These are phyloP conservation scores for Ascochyta koolunga DNA, from an alignment of 2,329 filamentous ascomycete genomes.

Conservation along the genomic window DNA sequence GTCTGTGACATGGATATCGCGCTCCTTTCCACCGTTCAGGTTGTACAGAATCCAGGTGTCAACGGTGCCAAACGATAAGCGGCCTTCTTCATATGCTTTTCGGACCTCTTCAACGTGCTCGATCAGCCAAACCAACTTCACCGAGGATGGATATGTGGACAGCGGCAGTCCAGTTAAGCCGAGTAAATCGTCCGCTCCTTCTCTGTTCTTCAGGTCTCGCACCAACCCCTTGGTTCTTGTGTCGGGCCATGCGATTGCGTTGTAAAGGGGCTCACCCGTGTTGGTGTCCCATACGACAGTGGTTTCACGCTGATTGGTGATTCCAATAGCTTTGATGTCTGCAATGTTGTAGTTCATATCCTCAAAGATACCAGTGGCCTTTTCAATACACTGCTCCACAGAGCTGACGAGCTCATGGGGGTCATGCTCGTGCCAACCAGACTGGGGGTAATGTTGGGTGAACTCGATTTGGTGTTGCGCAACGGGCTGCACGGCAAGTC, in stretches of 20 bases:
- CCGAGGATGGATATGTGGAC: constrained; percentile 85
- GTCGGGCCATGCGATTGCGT: constrained; percentile 87
- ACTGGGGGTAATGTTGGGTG: constrained; percentile 80
- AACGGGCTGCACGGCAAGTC: constrained; percentile 60
- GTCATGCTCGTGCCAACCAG: constrained; percentile 92
- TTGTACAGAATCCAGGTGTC: constrained; percentile 88
- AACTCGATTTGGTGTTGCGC: constrained; percentile 88
- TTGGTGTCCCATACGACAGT: constrained; percentile 82
- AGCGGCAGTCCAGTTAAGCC: constrained; percentile 80
- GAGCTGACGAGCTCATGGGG: constrained; percentile 76
- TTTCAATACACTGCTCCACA: constrained; percentile 79
- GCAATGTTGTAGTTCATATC: constrained; percentile 69
- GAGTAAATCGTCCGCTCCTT: constrained; percentile 71
- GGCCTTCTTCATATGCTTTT: constrained; percentile 75
- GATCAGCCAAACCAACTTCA: constrained; percentile 85
- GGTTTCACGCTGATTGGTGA: constrained; percentile 91
- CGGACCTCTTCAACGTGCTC: constrained; percentile 72
- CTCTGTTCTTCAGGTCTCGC: constrained; percentile 72
- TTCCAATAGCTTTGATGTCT: constrained; percentile 78
- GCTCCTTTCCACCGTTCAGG: constrained; percentile 74
- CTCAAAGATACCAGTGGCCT: constrained; percentile 73
- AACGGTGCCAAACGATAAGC: constrained; percentile 83
- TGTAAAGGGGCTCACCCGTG: constrained; percentile 80
- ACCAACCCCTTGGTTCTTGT: constrained; percentile 79
- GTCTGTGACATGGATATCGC: constrained; percentile 79